Evolutionary conservation across 768 basidiomycete species (phyloP).

Genomic region (Lactarius sanguifluus): DNA sequence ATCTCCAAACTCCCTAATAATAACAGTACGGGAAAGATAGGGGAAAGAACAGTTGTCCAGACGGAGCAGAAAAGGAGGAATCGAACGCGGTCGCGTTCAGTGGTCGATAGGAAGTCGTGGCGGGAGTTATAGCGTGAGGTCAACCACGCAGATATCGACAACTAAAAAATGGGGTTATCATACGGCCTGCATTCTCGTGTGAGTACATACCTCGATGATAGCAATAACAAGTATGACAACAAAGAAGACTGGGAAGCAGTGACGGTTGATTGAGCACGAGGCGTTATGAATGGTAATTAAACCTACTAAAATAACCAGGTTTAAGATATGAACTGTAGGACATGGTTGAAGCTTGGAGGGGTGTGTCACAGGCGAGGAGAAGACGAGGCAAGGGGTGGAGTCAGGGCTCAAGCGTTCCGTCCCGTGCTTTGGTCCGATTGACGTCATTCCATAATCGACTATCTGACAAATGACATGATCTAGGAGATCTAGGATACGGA

Average conservation of each 20-base stretch:
- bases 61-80: constrained; percentile 31
- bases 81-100: constrained; percentile 51
- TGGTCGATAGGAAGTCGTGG: constrained; percentile 48
- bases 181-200: background rate
- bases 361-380: background rate
- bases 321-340: constrained; percentile 7
- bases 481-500: background rate
- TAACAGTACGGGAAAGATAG: constrained; percentile 23
- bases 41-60: constrained; percentile 28
- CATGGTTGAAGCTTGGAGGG: constrained; percentile 13
- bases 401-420: background rate
- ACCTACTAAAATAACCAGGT: constrained; percentile 26
- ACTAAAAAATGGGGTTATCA: constrained; percentile 39
- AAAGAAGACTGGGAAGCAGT: constrained; percentile 19
- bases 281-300: background rate
- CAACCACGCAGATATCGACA: constrained; percentile 73
- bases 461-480: background rate
- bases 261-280: background rate
- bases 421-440: background rate
- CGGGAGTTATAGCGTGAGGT: constrained; percentile 56
- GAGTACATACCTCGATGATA: constrained; percentile 25
- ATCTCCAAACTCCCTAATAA: background rate
- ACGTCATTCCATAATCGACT: background rate
- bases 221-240: constrained; percentile 20
- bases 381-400: background rate